phyloP scores from a whole-genome alignment of 208 protist species.

The Entamoeba histolytica region DNA sequence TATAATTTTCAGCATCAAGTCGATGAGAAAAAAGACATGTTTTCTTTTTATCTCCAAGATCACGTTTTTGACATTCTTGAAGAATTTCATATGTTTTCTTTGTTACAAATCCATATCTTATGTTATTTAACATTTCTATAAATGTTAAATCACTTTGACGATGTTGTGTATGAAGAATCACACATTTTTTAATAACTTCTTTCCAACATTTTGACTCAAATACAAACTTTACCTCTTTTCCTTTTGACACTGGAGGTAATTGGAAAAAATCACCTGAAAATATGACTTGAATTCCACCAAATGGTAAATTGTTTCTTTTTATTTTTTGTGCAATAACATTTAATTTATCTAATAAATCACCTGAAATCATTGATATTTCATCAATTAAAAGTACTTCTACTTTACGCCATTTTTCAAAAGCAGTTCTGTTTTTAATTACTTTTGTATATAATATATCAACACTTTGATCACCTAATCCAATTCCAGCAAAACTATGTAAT shows the following conservation, averaged over 20 bases:
- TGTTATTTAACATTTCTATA: conserved; percentile 15
- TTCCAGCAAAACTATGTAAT: conserved; percentile 30
- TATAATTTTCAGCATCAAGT: conserved; percentile 16
- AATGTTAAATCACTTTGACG: conserved; percentile 23
- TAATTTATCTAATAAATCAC: conserved; percentile 29
- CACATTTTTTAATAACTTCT: conserved; percentile 3
- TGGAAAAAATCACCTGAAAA: conserved; percentile 44
- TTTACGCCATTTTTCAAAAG: conserved; percentile 1
- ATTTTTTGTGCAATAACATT: conserved; percentile 14
- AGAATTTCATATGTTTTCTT: neutral
- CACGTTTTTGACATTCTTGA: neutral
- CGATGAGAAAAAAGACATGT: conserved; percentile 16
- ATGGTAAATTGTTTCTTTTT: conserved; percentile 14
- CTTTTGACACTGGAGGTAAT: conserved; percentile 33
- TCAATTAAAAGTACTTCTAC: conserved; percentile 20
- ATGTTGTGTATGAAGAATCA: neutral
- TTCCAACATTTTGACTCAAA: conserved; percentile 22
- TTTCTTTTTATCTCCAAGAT: neutral
- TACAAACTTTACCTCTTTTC: neutral
- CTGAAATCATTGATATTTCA: conserved; percentile 37
- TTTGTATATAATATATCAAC: neutral
- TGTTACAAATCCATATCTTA: neutral
- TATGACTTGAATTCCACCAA: conserved; percentile 42
- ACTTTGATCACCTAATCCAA: conserved; percentile 1
- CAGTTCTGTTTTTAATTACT: neutral